Percentiles rank a stretch among this genome's conserved stretches.
These are phyloP conservation scores for Acorus gramineus DNA, from an alignment of 106 monocot species.

Conservation along the genomic window DNA sequence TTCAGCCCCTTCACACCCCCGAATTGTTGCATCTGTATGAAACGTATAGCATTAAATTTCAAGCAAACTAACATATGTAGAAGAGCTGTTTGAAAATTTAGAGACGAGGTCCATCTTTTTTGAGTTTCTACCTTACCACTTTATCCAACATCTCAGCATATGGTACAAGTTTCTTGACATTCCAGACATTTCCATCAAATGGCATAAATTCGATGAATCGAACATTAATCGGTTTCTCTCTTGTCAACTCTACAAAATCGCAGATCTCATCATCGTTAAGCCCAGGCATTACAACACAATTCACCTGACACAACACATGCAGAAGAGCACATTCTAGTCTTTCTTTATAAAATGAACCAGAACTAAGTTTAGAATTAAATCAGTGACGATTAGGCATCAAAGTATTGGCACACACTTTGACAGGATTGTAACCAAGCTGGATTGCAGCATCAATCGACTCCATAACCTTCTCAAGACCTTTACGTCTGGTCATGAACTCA, in stretches of 20 bases:
- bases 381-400: neutral
- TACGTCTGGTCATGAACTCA: constrained; percentile 96
- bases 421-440: constrained; percentile 78
- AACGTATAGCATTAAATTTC: neutral
- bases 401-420: constrained; percentile 46
- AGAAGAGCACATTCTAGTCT: neutral
- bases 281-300: constrained; percentile 97
- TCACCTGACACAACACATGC: constrained; percentile 37
- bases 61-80: neutral
- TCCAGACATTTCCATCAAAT: constrained; percentile 99
- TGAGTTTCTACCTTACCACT: constrained; percentile 89
- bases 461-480: constrained; percentile 76
- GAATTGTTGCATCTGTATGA: constrained; percentile 36
- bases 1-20: constrained; percentile 48
- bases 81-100: neutral
- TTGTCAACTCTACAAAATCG: constrained; percentile 85
- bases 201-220: constrained; percentile 99
- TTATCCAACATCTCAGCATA: constrained; percentile 97
- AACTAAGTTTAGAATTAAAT: neutral
- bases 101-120: neutral
- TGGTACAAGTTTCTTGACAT: constrained; percentile 83
- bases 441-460: constrained; percentile 73
- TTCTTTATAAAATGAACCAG: neutral
- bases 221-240: constrained; percentile 79
- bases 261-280: constrained; percentile 98